phyloP scores from a whole-genome alignment of 495 filamentous ascomycete genomes.

The Bombardia bombarda region DNA sequence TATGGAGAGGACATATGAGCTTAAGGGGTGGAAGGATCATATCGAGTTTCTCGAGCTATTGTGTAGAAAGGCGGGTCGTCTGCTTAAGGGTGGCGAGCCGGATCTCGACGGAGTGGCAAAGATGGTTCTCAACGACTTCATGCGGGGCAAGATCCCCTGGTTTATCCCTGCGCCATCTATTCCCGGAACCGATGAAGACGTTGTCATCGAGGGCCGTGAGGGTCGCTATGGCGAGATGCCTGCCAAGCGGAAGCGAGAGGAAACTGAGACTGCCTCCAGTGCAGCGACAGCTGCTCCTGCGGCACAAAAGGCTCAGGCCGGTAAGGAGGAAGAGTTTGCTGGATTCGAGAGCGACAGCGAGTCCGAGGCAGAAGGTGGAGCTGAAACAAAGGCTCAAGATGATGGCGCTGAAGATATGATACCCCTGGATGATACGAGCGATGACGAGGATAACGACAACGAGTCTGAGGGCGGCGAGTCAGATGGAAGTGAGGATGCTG shows the following conservation, averaged over 20 bases:
- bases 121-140: slow-evolving; percentile 90
- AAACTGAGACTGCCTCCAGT: slow-evolving; percentile 29
- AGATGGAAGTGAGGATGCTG: background rate
- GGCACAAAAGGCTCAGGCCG: slow-evolving; percentile 17
- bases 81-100: slow-evolving; percentile 84
- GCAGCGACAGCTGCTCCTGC: slow-evolving; percentile 17
- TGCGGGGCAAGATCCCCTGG: slow-evolving; percentile 93
- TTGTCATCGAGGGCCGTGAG: slow-evolving; percentile 47
- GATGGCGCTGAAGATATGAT: slow-evolving; percentile 41
- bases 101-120: slow-evolving; percentile 91
- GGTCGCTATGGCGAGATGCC: slow-evolving; percentile 53
- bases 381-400: slow-evolving; percentile 22
- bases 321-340: slow-evolving; percentile 31
- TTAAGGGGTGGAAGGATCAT: slow-evolving; percentile 64
- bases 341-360: slow-evolving; percentile 46
- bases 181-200: slow-evolving; percentile 45
- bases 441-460: slow-evolving; percentile 10
- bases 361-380: slow-evolving; percentile 29
- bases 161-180: slow-evolving; percentile 71
- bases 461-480: background rate
- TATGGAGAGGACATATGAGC: slow-evolving; percentile 85
- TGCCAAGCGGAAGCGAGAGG: slow-evolving; percentile 48
- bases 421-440: slow-evolving; percentile 43
- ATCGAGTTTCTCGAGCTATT: slow-evolving; percentile 81
- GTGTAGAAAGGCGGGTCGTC: slow-evolving; percentile 75